Percentiles rank a stretch among this genome's conserved stretches.
These are phyloP conservation scores for Phytophthora fragariaefolia DNA, from an alignment of 352 stramenopile genomes.

Conservation along the genomic window DNA sequence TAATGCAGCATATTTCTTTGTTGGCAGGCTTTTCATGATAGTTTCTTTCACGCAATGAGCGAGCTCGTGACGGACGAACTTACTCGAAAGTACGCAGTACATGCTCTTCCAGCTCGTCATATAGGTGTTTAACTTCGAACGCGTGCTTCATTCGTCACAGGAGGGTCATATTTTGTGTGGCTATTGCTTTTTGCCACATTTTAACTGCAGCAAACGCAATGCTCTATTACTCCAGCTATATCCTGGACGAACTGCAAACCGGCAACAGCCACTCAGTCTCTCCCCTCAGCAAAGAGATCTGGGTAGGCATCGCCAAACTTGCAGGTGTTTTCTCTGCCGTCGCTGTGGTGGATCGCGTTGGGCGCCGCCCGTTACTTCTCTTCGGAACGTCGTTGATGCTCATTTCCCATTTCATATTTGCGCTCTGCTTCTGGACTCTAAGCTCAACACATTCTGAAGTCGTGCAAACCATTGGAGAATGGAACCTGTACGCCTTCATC, in stretches of 20 bases:
- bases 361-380: slow-evolving; percentile 63
- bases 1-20: not conserved
- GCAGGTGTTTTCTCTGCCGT: slow-evolving; percentile 66
- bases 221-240: slow-evolving; percentile 87
- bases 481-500: slow-evolving; percentile 77
- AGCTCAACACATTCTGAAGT: slow-evolving; percentile 22
- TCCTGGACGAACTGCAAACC: slow-evolving; percentile 50
- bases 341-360: slow-evolving; percentile 59
- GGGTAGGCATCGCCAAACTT: slow-evolving; percentile 70
- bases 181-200: slow-evolving; percentile 69
- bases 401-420: slow-evolving; percentile 55
- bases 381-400: slow-evolving; percentile 66
- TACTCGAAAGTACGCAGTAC: slow-evolving; percentile 50
- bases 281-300: slow-evolving; percentile 59
- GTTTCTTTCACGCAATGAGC: slow-evolving; percentile 41
- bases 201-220: slow-evolving; percentile 75
- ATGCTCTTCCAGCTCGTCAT: too few species aligned
- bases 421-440: slow-evolving; percentile 56
- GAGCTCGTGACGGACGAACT: slow-evolving; percentile 45
- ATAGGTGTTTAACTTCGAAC: not conserved
- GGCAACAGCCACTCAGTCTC: slow-evolving; percentile 26
- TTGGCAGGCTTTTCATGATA: slow-evolving; percentile 42
- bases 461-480: slow-evolving; percentile 54
- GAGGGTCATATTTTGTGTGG: slow-evolving; percentile 61
- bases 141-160: slow-evolving; percentile 20